phyloP scores from a whole-genome alignment of 2,329 filamentous ascomycete genomes.

The Xylariomycetidae sp. region DNA sequence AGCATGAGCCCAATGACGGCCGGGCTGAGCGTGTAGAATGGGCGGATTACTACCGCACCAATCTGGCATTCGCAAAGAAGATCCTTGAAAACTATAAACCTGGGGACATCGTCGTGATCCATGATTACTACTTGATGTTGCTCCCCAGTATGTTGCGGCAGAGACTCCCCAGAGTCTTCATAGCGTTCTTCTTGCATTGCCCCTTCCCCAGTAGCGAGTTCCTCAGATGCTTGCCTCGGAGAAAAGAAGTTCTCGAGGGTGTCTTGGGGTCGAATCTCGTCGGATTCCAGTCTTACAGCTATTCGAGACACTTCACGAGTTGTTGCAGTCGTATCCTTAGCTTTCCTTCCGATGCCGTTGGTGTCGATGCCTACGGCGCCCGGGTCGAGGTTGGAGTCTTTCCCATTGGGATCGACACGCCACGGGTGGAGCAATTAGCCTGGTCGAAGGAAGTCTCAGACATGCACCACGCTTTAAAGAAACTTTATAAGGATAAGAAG shows the following conservation, averaged over 20 bases:
- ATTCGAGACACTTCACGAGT: conserved; percentile 89
- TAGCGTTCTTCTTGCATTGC: conserved; percentile 90
- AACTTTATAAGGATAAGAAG: conserved; percentile 83
- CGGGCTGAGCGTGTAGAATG: conserved; percentile 77
- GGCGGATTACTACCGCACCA: conserved; percentile 91
- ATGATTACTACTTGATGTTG: conserved; percentile 91
- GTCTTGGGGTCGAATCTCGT: conserved; percentile 88
- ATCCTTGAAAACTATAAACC: conserved; percentile 88
- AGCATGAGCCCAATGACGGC: conserved; percentile 84
- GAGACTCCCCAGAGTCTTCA: conserved; percentile 81
- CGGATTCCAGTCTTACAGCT: conserved; percentile 93
- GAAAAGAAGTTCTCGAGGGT: conserved; percentile 87
- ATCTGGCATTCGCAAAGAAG: conserved; percentile 83
- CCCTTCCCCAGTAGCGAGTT: conserved; percentile 97
- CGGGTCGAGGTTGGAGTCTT: conserved; percentile 91
- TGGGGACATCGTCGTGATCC: conserved; percentile 86
- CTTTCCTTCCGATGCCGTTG: conserved; percentile 80
- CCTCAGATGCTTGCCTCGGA: conserved; percentile 77
- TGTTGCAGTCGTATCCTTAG: conserved; percentile 88
- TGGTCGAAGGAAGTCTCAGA: conserved; percentile 67
- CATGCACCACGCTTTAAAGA: conserved; percentile 67
- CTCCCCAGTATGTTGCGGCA: conserved; percentile 86
- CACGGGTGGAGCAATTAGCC: conserved; percentile 68
- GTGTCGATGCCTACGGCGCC: conserved; percentile 83
- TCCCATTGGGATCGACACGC: conserved; percentile 90